Conservation (phyloP, 768 basidiomycete species). For the Rhodosporidiobolus odoratus region DNA sequence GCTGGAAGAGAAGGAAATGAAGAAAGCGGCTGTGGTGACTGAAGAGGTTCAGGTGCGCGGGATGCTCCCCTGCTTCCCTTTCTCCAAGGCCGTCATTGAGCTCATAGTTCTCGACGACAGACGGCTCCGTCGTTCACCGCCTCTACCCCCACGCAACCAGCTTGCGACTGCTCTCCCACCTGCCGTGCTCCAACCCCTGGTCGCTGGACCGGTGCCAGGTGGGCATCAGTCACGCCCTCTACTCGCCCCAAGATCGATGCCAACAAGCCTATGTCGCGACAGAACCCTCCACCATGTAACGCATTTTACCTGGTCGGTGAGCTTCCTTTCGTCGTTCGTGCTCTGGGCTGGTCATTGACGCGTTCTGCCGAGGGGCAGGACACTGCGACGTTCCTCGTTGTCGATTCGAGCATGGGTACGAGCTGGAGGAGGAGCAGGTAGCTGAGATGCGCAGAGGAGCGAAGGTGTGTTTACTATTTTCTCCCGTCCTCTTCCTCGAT, state of each 20-base stretch:
- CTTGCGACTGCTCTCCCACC: not conserved
- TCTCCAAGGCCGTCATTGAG: too few species aligned
- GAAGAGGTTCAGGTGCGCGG: not conserved
- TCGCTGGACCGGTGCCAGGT: constrained; percentile 14
- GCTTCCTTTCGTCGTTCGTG: not conserved
- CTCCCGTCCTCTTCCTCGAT: not conserved
- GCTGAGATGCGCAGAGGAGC: constrained; percentile 34
- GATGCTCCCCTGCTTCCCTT: too few species aligned
- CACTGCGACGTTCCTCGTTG: constrained; percentile 31
- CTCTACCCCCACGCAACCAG: not conserved
- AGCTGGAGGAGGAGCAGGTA: constrained; percentile 20
- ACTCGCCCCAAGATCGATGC: constrained; percentile 16
- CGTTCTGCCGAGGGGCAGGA: not conserved
- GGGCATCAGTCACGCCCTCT: not conserved
- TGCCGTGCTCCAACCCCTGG: not conserved
- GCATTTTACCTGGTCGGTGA: constrained; percentile 23
- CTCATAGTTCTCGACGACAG: too few species aligned
- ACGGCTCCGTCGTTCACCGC: not conserved
- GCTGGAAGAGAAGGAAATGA: not conserved
- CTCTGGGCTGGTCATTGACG: not conserved
- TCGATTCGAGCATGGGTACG: constrained; percentile 33
- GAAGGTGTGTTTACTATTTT: not conserved
- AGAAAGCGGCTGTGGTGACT: not conserved
- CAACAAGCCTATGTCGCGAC: constrained; percentile 26
- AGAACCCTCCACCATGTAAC: constrained; percentile 35